These are phyloP conservation scores for Magnaporthales sp. DNA, from an alignment of 2,329 filamentous ascomycete genomes.

Conservation along the genomic window DNA sequence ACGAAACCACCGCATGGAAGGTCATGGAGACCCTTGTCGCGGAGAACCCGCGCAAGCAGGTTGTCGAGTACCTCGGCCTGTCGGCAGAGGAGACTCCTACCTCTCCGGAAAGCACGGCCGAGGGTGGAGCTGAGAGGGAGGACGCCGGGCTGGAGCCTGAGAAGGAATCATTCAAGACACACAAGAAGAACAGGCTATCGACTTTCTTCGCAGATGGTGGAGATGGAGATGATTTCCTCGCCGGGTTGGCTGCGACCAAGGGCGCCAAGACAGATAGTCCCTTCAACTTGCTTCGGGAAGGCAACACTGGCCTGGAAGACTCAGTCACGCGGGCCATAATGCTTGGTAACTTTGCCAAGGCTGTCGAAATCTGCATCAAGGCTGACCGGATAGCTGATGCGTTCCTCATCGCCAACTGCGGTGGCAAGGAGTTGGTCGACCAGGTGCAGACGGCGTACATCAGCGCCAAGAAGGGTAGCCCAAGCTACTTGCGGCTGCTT, in stretches of 20 bases:
- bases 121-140: conserved; percentile 11
- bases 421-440: conserved; percentile 85
- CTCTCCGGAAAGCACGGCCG: conserved; percentile 28
- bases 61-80: conserved; percentile 89
- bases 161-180: conserved; percentile 35
- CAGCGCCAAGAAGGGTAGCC: conserved; percentile 68
- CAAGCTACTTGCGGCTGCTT: conserved; percentile 86
- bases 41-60: conserved; percentile 74
- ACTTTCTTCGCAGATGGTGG: conserved; percentile 72
- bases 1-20: conserved; percentile 93
- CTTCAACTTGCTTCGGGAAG: conserved; percentile 79
- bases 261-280: conserved; percentile 89
- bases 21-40: conserved; percentile 85
- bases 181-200: conserved; percentile 58
- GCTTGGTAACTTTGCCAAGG: conserved; percentile 83
- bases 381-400: conserved; percentile 91
- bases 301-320: conserved; percentile 78
- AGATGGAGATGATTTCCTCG: conserved; percentile 79
- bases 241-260: conserved; percentile 77
- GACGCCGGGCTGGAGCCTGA: conserved; percentile 16
- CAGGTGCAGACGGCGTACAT: conserved; percentile 92
- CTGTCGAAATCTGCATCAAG: conserved; percentile 78
- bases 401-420: conserved; percentile 96
- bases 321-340: conserved; percentile 81
- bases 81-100: conserved; percentile 49